Conservation (phyloP, 805 yeast genomes). For the Ogataea nakhonphanomensis region DNA sequence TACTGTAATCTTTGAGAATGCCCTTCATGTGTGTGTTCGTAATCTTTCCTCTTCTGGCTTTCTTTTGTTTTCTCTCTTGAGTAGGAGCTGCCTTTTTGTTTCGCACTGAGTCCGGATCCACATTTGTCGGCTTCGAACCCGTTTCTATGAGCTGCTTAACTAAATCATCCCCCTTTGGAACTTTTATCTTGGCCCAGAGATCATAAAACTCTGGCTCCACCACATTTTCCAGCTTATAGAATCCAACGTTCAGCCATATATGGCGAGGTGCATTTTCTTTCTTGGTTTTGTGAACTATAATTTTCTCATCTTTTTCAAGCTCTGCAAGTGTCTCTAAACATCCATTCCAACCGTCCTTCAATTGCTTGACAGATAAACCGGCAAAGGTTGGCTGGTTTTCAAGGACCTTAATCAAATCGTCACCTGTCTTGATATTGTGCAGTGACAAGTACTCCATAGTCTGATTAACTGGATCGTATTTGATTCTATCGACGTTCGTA, state of each 20-base stretch:
- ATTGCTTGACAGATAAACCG: constrained; percentile 74
- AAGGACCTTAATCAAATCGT: constrained; percentile 69
- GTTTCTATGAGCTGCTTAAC: constrained; percentile 74
- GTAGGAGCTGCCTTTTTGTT: constrained; percentile 51
- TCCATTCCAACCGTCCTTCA: constrained; percentile 92
- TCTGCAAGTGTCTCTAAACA: constrained; percentile 76
- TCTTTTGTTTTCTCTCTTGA: constrained; percentile 77
- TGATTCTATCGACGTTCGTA: constrained; percentile 72
- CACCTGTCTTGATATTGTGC: constrained; percentile 80
- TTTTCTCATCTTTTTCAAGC: constrained; percentile 71
- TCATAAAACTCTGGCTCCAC: constrained; percentile 79
- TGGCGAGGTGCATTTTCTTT: constrained; percentile 92
- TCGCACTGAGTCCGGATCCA: constrained; percentile 93
- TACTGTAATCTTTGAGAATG: constrained; percentile 74
- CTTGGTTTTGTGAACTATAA: constrained; percentile 82
- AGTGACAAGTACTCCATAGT: constrained; percentile 85
- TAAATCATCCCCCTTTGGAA: constrained; percentile 79
- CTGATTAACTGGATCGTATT: constrained; percentile 55
- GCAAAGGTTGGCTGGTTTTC: constrained; percentile 81
- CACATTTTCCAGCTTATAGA: constrained; percentile 46
- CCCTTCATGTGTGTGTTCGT: constrained; percentile 98
- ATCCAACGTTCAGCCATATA: constrained; percentile 82
- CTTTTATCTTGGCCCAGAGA: constrained; percentile 74
- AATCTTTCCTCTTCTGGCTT: constrained; percentile 87
- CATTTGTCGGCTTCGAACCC: constrained; percentile 94